Base-by-base conservation (phyloP, 2,329 filamentous ascomycete species). In the Venturia pyrina region DNA sequence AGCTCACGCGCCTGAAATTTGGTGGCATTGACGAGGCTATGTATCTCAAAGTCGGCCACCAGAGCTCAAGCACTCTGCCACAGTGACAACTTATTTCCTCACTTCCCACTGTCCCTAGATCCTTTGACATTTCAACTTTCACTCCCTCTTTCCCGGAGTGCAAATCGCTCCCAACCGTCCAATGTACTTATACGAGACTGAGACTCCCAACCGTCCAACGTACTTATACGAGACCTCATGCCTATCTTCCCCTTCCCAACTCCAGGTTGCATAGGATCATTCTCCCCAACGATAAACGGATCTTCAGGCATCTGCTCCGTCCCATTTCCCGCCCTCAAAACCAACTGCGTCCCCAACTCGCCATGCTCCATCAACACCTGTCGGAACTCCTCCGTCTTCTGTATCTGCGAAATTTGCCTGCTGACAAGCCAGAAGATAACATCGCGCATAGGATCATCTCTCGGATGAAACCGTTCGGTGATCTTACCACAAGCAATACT, bases 371-470 rank as follows among this genome's bases (percentile, higher is more conserved):
- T 32, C 24, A 65, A 28, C n/a, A 65, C 15, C 34, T 41, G 44
- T 1, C 41, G 63, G 24, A 65, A 65, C 8, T 65, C 63, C 34
- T 65, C 63, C 34, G 24, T 56, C 50, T 40, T 37, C 11, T 59
- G 63, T 19, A 65, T 21, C 24, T 44, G n/a, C 15, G 28, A 17
- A 17, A 65, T 17, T 1, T 34, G 62, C 17, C 17, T 37, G 5
- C 43, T 50, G 5, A 37, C 63, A 37, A 65, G 63, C 63, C 63
- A 65, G 28, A 65, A 65, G 10, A 65, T 59, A 13, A 56, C 32
- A n/a, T 65, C 63, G 46, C 63, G 63, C 46, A 59, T 43, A 5
- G 63, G 63, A 41, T 65, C 63, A 34, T 65, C 63, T 43, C n/a
- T 40, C 13, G 63, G 63, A 59, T 53, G 48, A 15, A 56, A 34